Evolutionary conservation across 148 eudicot genomes (phyloP), one percentile per base, ranked within the genome.

Genomic region (Pharnaceum exiguum): DNA sequence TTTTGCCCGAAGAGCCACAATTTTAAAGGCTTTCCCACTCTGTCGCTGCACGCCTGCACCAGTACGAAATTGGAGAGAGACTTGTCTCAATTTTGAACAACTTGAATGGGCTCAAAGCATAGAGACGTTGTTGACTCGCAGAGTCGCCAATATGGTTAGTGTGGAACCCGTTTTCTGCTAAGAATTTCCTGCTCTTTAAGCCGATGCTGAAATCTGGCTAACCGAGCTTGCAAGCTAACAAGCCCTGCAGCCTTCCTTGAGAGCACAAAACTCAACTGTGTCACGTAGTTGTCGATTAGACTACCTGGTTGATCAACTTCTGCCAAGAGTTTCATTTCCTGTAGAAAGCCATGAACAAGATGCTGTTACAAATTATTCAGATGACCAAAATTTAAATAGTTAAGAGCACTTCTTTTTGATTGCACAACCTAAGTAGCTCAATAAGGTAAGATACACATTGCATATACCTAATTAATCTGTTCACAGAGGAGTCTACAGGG

Each of bases 291-390:
- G 77, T 94, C 99, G 8, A 94, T 94, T 22, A 64, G 78, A 77
- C 96, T 89, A 39, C 96, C 99, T 2, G 99, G 99, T 66, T 94
- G 95, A 59, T 94, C 96, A 57, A 94, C 96, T 83, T 94, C 99
- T 3, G 99, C 96, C 87, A 94, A 64, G 59, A 94, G 68, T 57
- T 94, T 94, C 99, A 94, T 94, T 79, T 94, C 99, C 99, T 94
- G 78, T 37, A 67, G 25, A 31, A 76, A 75, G 38, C 29, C 35
- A 60, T 2, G 29, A 25, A 52, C 7, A 10, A 5, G 1, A 35
- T n/a, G 39, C 10, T 30, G 37, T 30, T 26, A 51, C 3, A 27
- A 2, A 4, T 49, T 18, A 26, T 2, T 8, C 21, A 19, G 17
- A 19, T 5, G 18, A n/a, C n/a, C n/a, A n/a, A n/a, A n/a, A n/a